phyloP scores from a whole-genome alignment of 2,329 filamentous ascomycete species.

The Pyrenophora tritici-repentis region DNA sequence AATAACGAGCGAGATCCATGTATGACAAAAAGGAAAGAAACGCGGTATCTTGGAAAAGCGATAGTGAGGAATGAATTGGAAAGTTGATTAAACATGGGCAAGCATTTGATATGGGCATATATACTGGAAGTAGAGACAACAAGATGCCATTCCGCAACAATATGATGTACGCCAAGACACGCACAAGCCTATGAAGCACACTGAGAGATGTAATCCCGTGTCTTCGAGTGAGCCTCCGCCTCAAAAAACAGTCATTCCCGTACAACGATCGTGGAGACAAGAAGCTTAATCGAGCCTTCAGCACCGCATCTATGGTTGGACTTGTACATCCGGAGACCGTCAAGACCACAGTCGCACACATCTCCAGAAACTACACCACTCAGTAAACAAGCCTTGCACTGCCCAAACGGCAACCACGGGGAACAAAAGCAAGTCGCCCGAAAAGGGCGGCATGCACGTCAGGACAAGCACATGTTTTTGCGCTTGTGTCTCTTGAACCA shows the following conservation, averaged over 20 bases:
- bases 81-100: background rate
- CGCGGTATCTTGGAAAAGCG: background rate
- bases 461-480: background rate
- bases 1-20: slow-evolving; percentile 29
- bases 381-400: background rate
- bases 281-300: background rate
- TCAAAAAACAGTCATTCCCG: background rate
- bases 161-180: slow-evolving; percentile 5
- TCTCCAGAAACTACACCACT: slow-evolving; percentile 1
- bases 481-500: background rate
- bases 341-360: background rate
- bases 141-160: background rate
- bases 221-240: slow-evolving; percentile 3
- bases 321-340: background rate
- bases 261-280: background rate
- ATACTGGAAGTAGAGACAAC: background rate
- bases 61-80: background rate
- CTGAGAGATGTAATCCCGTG: background rate
- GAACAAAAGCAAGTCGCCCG: background rate
- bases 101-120: background rate
- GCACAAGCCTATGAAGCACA: background rate
- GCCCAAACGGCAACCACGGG: slow-evolving; percentile 1
- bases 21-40: background rate
- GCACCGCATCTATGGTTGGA: background rate
- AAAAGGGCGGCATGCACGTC: background rate